These are phyloP conservation scores for Lepiota venenata DNA, from an alignment of 768 basidiomycete genomes.

Conservation along the genomic window DNA sequence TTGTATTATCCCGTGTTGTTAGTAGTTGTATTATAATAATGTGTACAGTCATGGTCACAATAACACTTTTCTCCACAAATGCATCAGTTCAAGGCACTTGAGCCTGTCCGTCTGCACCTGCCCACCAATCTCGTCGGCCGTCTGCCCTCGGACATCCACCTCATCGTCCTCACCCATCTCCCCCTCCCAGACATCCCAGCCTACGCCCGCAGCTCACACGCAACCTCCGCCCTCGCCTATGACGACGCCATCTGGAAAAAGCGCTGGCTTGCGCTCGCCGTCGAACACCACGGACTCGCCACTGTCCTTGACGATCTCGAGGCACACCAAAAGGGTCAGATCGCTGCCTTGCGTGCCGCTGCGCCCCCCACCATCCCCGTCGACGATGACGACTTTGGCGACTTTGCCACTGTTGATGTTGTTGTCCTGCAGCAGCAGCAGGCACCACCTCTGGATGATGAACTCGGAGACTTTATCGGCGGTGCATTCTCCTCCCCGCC, in stretches of 20 bases:
- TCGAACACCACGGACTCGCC: constrained; percentile 39
- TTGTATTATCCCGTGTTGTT: constrained; percentile 32
- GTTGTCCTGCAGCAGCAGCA: constrained; percentile 10
- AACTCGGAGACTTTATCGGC: constrained; percentile 36
- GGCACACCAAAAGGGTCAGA: constrained; percentile 35
- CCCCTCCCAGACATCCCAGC: constrained; percentile 79
- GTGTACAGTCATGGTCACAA: not conserved
- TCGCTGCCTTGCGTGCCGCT: constrained; percentile 32
- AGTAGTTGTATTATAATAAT: too few species aligned
- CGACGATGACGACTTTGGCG: constrained; percentile 91
- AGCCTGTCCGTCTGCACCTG: constrained; percentile 55
- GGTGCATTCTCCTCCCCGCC: constrained; percentile 20
- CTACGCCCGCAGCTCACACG: constrained; percentile 65
- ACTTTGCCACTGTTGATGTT: constrained; percentile 58
- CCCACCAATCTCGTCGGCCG: constrained; percentile 56
- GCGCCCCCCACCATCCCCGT: constrained; percentile 62
- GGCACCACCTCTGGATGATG: constrained; percentile 30
- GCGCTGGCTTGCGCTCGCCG: constrained; percentile 61
- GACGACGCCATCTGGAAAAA: constrained; percentile 79
- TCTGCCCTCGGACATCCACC: constrained; percentile 75
- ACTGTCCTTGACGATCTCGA: constrained; percentile 61
- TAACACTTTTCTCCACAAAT: constrained; percentile 30
- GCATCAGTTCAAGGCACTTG: constrained; percentile 87
- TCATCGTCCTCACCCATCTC: constrained; percentile 67
- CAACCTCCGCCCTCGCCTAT: constrained; percentile 57